Evolutionary conservation across 352 stramenopile genomes (phyloP), one percentile per base, ranked within the genome.

Genomic region (Phytophthora cajani): DNA sequence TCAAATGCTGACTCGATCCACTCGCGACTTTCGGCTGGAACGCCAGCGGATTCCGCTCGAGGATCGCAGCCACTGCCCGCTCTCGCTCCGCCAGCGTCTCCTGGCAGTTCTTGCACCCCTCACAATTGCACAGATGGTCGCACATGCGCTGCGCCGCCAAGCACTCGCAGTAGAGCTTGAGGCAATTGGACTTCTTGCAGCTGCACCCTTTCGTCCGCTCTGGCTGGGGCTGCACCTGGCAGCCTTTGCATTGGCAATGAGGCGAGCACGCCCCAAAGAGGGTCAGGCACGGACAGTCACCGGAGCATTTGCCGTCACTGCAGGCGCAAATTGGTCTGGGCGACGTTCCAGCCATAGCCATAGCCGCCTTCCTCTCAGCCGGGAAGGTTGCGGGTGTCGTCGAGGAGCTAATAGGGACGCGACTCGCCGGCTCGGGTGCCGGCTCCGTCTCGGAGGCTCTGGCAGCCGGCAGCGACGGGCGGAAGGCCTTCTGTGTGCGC

Each of bases 101-200:
- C 8, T 63, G 55, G 54, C 69, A 59, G 51, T 96, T 96, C 69
- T 93, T 93, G 74, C 88, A 96, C n/a, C 85, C 81, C 71, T 91
- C 78, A 49, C 88, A 96, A 70, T 92, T 85, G 68, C 88, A 96
- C 11, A 82, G 82, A 65, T 79, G 72, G 65, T 90, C 85, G 53
- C 88, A 96, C 51, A 90, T 75, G 12, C 77, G 77, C 46, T 94
- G 82, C 2, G 87, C 77, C 0, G 87, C 84, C 19, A 96, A 84
- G 58, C 88, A 96, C 64, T 96, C 88, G 60, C 88, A 96, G 61
- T 96, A 96, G 23, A 99, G 78, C 71, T 99, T 99, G 8, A 99
- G 87, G 70, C 97, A 99, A 62, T 97, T 97, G 10, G 94, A 98
- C 61, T 98, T 99, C 78, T 98, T 98, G 81, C 97, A 99, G 58